Base-by-base conservation (phyloP, 2,329 filamentous ascomycete genomes). In the Neophaeococcomyces aloes region DNA sequence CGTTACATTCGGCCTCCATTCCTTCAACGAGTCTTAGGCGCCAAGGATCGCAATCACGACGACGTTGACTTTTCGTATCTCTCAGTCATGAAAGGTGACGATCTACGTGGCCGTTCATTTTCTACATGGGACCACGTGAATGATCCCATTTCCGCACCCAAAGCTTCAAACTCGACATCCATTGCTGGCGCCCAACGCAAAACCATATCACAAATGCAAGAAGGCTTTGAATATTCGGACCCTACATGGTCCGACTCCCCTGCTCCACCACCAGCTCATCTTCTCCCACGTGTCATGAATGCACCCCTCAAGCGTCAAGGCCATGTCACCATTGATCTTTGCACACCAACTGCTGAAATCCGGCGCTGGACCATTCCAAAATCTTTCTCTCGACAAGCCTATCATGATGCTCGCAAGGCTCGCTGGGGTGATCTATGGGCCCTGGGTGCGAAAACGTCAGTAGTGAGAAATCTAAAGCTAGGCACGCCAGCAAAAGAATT, bases 371-470 rank as follows among this genome's bases (percentile, higher is more conserved):
- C 83, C 0, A 81, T 98, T 0, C 85, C 89, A 1, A 79, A 79
- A 54, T 86, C 80, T 47, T 91, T 81, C 64, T 81, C 81, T 61
- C 80, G 76, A 55, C 78, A 83, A 56, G 87, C 87, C 1, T 96
- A 89, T 66, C 86, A 84, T 55, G 91, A 96, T 59, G 91, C 91
- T 29, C 79, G 91, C 49, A 98, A 98, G 66, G 76, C 82, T 0
- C 68, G 68, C 42, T 96, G 89, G 91, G 91, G 91, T 30, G 91
- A 96, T 60, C 70, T 96, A 7, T 98, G 91, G 91, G 87, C 89
- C 1, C 70, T 96, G 0, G 91, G 91, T 0, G 89, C 88, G 17
- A 96, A 96, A 71, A 93, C 86, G 0, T 74, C 86, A 10, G 74
- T 83, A 3, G 58, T 64, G 2, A 69, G 84, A 36, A 69, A 67